A percentile compares a stretch with the other conserved stretches of the same genome.
Evolutionary conservation across 352 stramenopile genomes (phyloP).

Genomic region (Phytophthora idaei): DNA sequence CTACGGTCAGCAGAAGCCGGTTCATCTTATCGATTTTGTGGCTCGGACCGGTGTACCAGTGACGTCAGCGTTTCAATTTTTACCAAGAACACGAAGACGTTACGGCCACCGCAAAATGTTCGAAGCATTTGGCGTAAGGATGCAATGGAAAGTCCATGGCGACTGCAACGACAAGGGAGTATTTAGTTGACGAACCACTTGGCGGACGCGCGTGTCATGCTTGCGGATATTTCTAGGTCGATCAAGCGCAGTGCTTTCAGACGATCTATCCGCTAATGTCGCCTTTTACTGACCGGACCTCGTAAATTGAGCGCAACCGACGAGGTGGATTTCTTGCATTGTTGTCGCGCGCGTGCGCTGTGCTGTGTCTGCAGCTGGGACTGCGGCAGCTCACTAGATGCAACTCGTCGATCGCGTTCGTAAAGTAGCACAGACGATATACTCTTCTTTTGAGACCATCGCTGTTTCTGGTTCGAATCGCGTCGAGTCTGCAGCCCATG

Average conservation of each 20-base stretch:
- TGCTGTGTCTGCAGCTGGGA: constrained; percentile 11
- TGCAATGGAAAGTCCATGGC: constrained; percentile 18
- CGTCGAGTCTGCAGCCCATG: background rate
- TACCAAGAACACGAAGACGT: constrained; percentile 21
- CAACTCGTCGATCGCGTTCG: constrained; percentile 13
- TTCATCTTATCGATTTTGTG: constrained; percentile 25
- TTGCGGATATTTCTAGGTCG: constrained; percentile 8
- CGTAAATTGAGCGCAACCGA: constrained; percentile 4
- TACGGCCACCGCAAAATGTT: constrained; percentile 6
- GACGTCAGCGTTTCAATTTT: constrained; percentile 19
- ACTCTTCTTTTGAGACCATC: background rate
- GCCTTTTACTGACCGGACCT: background rate
- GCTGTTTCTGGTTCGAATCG: constrained; percentile 5
- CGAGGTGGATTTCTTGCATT: constrained; percentile 17
- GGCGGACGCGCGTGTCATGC: background rate
- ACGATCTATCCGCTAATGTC: background rate
- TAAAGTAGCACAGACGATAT: constrained; percentile 3
- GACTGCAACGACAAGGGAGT: background rate
- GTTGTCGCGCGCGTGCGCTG: constrained; percentile 13
- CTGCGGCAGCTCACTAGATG: background rate
- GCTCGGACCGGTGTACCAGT: constrained; percentile 3
- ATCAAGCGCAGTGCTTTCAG: constrained; percentile 15
- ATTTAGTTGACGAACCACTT: constrained; percentile 3
- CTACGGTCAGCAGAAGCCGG: constrained; percentile 8
- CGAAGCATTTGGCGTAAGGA: constrained; percentile 1